Base-by-base conservation (phyloP, 73 alveolate species). In the Stentor roeselii region DNA sequence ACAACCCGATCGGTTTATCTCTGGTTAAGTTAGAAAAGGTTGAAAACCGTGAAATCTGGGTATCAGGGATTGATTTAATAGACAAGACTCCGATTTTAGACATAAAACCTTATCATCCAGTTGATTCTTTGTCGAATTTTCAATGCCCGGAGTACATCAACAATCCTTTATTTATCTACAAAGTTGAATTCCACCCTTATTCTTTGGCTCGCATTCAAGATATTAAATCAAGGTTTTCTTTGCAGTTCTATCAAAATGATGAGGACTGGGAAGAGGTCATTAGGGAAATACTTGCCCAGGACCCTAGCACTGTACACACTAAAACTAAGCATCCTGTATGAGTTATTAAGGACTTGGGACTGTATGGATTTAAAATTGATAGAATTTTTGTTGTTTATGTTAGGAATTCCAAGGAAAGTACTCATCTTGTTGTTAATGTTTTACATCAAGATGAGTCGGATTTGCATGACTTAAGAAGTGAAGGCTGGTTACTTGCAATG, bases 71-170 rank as follows among this genome's bases (percentile, higher is more conserved):
- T 39, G 99, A 95, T 89, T 86, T 95, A 83, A 90, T 95, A 3
- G 93, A 95, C 34, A 98, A 95, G 3, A 95, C 99, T 0, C 99
- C 99, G n/a, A 94, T 95, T 31, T 75, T 95, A 59, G 98, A 92
- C 82, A 91, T 93, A 36, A 95, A 93, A 60, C 99, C 99, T 32
- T 95, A 93, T 85, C 98, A 94, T 84, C 84, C 84, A 15, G 80
- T 36, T 1, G 84, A 76, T 2, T 67, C 50, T 67, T 11, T 67
- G 14, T 27, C 27, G 1, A 34, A 67, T n/a, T 67, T 67, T 32
- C 11, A n/a, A 1, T 30, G 21, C 50, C 80, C 80, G 21, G 42
- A 34, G 41, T 67, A 67, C 34, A 67, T 67, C 14, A 67, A 32
- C 14, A 32, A 21, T 11, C 80, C 80, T 67, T 30, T 67, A 1